Evolutionary conservation across 2,329 filamentous ascomycete species (phyloP), one percentile per base, ranked within the genome.

Genomic region (Metarhizium rileyi): DNA sequence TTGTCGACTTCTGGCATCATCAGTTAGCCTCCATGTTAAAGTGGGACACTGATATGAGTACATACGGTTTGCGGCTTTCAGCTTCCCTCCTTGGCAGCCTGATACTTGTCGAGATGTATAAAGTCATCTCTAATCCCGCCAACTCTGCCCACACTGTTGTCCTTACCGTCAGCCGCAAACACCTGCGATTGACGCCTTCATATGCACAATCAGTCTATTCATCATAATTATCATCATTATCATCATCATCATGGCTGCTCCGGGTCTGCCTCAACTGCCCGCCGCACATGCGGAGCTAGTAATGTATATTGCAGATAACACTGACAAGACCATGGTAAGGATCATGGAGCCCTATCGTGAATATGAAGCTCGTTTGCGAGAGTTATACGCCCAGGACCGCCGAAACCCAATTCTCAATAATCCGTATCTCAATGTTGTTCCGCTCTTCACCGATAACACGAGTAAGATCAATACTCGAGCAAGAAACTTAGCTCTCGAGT

Each of bases 301-400:
- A 36, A 68, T 61, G 50, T 77, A 86, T 63, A 71, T 87, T 50
- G 68, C 72, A 12, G 66, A 73, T 50, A 70, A 83, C 53, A 69
- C 74, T 5, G 66, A 76, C 25, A 75, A 67, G 48, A 67, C 78
- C 1, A 70, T 88, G 55, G 54, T 62, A 5, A 71, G 84, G 30
- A 69, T 89, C 47, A 64, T 88, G 50, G 68, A 75, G 46, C 85
- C 85, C 0, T 89, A 81, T 65, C 80, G 83, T 60, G 65, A 76
- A 48, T 87, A 83, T 56, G 86, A 90, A 63, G 73, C 78, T 44
- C 73, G 77, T 52, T 70, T 89, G 47, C 80, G 86, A 42, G 75
- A 83, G 54, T 59, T 84, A 18, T 89, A 82, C 58, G 84, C 85
- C 35, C 86, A 88, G 59, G 74, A 86, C 45, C 80, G 81, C 5